Percentiles rank a stretch among this genome's conserved stretches.
Conservation (phyloP, 257 asterid genomes). For the Capsicum rhomboideum region DNA sequence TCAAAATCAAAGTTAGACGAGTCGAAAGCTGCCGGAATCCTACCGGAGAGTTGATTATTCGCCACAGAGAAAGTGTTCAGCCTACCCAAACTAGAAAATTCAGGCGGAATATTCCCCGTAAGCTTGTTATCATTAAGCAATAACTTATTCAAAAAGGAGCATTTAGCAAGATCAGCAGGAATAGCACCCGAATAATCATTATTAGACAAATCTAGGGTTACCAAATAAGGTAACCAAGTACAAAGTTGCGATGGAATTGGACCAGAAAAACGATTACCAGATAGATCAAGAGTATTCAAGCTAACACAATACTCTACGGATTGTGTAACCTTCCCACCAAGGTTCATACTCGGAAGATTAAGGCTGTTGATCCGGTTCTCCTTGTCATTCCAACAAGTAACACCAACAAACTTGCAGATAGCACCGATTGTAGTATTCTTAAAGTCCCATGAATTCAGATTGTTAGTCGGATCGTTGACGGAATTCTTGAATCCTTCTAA, state of each 20-base stretch:
- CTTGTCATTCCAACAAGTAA: constrained; percentile 65
- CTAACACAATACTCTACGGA: constrained; percentile 47
- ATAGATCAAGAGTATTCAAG: constrained; percentile 55
- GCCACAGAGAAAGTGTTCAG: constrained; percentile 50
- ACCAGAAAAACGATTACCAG: constrained; percentile 68
- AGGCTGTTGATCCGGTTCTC: constrained; percentile 55
- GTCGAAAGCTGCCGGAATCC: constrained; percentile 47
- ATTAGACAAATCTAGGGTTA: constrained; percentile 58
- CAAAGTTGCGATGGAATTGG: constrained; percentile 65
- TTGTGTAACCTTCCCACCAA: constrained; percentile 44
- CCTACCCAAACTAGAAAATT: constrained; percentile 56
- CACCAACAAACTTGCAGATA: constrained; percentile 59
- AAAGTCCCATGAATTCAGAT: constrained; percentile 50
- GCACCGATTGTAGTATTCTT: constrained; percentile 42
- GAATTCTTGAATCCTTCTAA: constrained; percentile 50
- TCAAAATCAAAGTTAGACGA: constrained; percentile 25
- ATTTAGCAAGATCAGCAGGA: constrained; percentile 60
- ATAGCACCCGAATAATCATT: constrained; percentile 58
- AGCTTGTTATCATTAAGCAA: constrained; percentile 43
- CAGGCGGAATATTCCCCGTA: constrained; percentile 54
- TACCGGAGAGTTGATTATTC: constrained; percentile 58
- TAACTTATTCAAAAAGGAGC: constrained; percentile 53
- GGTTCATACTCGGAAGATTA: constrained; percentile 41
- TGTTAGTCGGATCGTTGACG: constrained; percentile 33
- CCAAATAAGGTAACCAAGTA: constrained; percentile 74